Conservation (phyloP, 2,329 filamentous ascomycete genomes). For the Byssothecium circinans region DNA sequence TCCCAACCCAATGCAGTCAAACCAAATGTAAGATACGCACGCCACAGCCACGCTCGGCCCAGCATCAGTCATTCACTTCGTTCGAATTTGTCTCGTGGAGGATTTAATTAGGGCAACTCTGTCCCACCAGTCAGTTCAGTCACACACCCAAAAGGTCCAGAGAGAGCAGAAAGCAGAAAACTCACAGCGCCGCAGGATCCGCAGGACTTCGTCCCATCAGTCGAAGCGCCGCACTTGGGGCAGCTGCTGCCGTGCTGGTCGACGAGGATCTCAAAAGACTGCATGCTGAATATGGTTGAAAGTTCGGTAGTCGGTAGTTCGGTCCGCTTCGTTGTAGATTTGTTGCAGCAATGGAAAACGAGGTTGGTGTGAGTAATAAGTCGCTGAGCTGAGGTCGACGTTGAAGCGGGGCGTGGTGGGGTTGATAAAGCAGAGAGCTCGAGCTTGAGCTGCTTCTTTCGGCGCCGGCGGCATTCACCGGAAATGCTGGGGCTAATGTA, state of each 20-base stretch:
- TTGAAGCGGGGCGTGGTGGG: slow-evolving; percentile 37
- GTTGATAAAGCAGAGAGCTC: slow-evolving; percentile 33
- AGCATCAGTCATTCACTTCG: no score
- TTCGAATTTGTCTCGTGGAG: no score
- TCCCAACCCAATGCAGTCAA: no score
- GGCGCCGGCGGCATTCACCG: background rate
- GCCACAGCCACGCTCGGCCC: no score
- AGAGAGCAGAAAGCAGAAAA: slow-evolving; percentile 10
- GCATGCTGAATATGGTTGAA: slow-evolving; percentile 18
- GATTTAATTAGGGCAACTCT: slow-evolving; percentile 33
- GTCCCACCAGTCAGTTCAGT: background rate
- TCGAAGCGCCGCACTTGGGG: slow-evolving; percentile 43
- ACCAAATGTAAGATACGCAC: no score
- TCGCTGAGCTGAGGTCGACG: slow-evolving; percentile 10
- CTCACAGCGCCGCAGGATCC: slow-evolving; percentile 43
- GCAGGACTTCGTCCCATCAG: slow-evolving; percentile 39
- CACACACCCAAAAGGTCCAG: no score
- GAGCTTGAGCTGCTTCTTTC: no score
- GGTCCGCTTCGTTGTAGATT: no score
- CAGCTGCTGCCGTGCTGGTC: slow-evolving; percentile 36
- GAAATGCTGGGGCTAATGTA: slow-evolving; percentile 21
- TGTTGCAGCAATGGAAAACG: no score
- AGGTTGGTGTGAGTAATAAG: background rate
- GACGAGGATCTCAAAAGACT: slow-evolving; percentile 30
- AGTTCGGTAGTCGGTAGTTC: no score